Percentiles rank a stretch among this genome's conserved stretches.
Evolutionary conservation across 2,329 filamentous ascomycete genomes (phyloP).

Genomic region (Helminthosporium solani): DNA sequence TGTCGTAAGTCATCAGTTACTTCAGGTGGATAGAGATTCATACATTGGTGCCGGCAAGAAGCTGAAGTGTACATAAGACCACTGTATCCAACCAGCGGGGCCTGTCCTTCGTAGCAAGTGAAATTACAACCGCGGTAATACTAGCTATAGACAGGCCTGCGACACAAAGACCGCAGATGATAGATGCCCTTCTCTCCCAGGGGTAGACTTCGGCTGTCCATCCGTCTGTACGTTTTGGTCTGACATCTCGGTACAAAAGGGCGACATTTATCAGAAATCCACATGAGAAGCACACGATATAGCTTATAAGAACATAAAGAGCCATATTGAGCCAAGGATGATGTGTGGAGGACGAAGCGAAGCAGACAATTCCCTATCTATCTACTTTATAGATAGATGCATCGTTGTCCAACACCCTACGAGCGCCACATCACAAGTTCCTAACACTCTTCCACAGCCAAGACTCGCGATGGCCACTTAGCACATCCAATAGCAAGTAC

Average conservation of each 20-base stretch:
- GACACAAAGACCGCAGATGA: slow-evolving; percentile 4
- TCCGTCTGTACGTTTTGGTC: slow-evolving; percentile 2
- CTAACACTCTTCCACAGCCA: too few relatives aligned
- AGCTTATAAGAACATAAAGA: slow-evolving; percentile 7
- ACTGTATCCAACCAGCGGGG: slow-evolving; percentile 7
- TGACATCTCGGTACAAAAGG: slow-evolving; percentile 10
- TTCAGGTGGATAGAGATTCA: not conserved
- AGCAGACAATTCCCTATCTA: too few relatives aligned
- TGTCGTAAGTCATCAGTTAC: too few relatives aligned
- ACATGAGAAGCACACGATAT: slow-evolving; percentile 8
- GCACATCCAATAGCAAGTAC: too few relatives aligned
- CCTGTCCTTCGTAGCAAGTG: slow-evolving; percentile 1
- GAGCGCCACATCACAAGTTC: too few relatives aligned
- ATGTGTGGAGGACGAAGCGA: too few relatives aligned
- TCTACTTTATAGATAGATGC: too few relatives aligned
- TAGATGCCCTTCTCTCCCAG: slow-evolving; percentile 5
- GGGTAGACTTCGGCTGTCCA: too few relatives aligned
- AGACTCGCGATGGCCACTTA: too few relatives aligned
- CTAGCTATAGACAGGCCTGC: slow-evolving; percentile 9
- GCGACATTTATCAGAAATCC: slow-evolving; percentile 10
- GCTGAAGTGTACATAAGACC: slow-evolving; percentile 9
- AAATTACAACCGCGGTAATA: slow-evolving; percentile 6
- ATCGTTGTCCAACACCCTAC: too few relatives aligned
- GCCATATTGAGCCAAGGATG: not conserved
- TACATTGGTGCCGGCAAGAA: not conserved